Percentiles rank a stretch among this genome's conserved stretches.
Evolutionary conservation across 768 basidiomycete species (phyloP).

Genomic region (Amanita exitialis): DNA sequence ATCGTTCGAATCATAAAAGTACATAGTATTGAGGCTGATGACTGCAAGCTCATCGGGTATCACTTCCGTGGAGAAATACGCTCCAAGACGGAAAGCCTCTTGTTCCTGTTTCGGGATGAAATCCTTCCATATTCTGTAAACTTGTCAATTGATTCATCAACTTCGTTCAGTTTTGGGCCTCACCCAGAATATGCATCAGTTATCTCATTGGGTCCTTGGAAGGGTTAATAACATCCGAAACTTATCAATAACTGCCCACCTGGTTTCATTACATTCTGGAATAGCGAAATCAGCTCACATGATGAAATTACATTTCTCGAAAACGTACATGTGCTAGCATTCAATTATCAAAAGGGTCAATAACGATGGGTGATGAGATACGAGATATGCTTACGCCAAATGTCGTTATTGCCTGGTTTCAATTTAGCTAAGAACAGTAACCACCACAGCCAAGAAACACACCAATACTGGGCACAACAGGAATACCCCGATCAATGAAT

Average conservation of each 20-base stretch:
- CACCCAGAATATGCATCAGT: slow-evolving; percentile 63
- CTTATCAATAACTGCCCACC: slow-evolving; percentile 22
- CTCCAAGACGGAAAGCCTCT: slow-evolving; percentile 82
- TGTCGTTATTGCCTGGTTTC: slow-evolving; percentile 75
- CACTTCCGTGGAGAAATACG: slow-evolving; percentile 75
- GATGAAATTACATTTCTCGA: slow-evolving; percentile 6
- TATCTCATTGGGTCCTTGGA: slow-evolving; percentile 54
- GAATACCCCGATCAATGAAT: slow-evolving; percentile 63
- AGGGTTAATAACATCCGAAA: slow-evolving; percentile 7
- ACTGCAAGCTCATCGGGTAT: slow-evolving; percentile 67
- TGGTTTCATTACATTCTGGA: slow-evolving; percentile 57
- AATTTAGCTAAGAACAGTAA: slow-evolving; percentile 2
- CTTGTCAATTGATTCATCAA: slow-evolving; percentile 10
- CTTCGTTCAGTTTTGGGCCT: slow-evolving; percentile 15
- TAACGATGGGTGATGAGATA: slow-evolving; percentile 9
- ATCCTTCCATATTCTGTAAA: slow-evolving; percentile 62
- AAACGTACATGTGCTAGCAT: slow-evolving; percentile 46
- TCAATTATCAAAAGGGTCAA: slow-evolving; percentile 5
- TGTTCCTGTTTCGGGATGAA: slow-evolving; percentile 74
- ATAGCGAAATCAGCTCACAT: slow-evolving; percentile 7
- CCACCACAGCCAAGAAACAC: slow-evolving; percentile 11
- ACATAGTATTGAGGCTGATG: slow-evolving; percentile 84
- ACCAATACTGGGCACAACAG: slow-evolving; percentile 78
- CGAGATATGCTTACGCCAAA: slow-evolving; percentile 60
- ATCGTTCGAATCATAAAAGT: slow-evolving; percentile 86